A percentile compares a stretch with the other conserved stretches of the same genome.
Evolutionary conservation across 805 yeast species (phyloP).

Genomic region (Schwanniomyces vanrijiae): DNA sequence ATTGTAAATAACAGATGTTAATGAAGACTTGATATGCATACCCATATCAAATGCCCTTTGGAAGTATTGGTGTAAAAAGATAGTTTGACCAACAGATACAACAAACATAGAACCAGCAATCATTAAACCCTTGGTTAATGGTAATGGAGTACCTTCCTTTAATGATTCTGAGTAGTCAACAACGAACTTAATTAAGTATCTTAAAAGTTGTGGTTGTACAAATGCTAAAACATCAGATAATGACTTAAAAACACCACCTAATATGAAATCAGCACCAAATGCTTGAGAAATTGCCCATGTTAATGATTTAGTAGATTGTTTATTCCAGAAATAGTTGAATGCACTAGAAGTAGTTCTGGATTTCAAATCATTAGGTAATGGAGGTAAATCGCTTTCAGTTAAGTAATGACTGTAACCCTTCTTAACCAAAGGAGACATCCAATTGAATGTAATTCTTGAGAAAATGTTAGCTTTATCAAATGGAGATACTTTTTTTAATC

Average conservation of each 20-base stretch:
- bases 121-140: conserved; percentile 73
- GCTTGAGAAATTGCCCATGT: conserved; percentile 62
- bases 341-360: conserved; percentile 50
- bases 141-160: conserved; percentile 43
- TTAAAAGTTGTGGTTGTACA: conserved; percentile 32
- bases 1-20: conserved; percentile 65
- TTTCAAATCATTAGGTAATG: conserved; percentile 66
- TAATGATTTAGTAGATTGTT: conserved; percentile 52
- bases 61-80: conserved; percentile 75
- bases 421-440: conserved; percentile 88
- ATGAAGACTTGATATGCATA: conserved; percentile 69
- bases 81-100: conserved; percentile 75
- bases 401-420: conserved; percentile 67
- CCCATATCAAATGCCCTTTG: conserved; percentile 73
- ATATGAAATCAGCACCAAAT: conserved; percentile 68
- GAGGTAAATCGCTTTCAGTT: conserved; percentile 68
- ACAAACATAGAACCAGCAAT: conserved; percentile 74
- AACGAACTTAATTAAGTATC: conserved; percentile 28
- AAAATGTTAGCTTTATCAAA: conserved; percentile 66
- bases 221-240: conserved; percentile 72
- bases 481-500: conserved; percentile 32
- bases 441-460: conserved; percentile 74
- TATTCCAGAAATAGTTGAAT: conserved; percentile 62
- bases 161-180: conserved; percentile 38
- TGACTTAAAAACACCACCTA: conserved; percentile 73